A percentile compares a stretch with the other conserved stretches of the same genome.
Conservation (phyloP, 2,329 filamentous ascomycete genomes). For the Aspergillus aculeatinus region DNA sequence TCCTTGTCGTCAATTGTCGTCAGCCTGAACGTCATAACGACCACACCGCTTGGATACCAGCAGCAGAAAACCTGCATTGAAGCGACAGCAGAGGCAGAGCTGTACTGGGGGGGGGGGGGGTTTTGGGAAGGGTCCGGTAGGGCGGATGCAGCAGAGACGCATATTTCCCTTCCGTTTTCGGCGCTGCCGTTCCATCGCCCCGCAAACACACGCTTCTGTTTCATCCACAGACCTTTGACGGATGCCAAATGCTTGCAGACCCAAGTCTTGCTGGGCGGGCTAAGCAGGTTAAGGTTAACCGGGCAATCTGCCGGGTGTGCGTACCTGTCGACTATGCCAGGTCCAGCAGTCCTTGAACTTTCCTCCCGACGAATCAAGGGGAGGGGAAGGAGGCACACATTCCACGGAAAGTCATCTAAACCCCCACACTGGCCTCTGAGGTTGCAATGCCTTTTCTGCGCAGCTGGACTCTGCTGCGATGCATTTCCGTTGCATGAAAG, state of each 20-base stretch:
- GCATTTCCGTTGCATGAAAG: background rate
- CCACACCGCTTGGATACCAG: background rate
- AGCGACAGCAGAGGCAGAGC: background rate
- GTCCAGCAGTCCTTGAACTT: background rate
- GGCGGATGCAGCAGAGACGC: background rate
- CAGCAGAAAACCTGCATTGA: background rate
- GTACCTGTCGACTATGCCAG: background rate
- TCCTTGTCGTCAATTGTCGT: background rate
- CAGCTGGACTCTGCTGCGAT: background rate
- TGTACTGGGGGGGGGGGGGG: background rate
- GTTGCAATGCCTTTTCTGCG: conserved; percentile 1
- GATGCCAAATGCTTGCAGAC: background rate
- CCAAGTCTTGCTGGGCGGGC: background rate
- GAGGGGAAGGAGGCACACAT: conserved; percentile 3
- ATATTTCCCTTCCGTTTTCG: conserved; percentile 6
- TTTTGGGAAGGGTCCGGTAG: background rate
- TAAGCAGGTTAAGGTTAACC: background rate
- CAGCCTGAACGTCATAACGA: background rate
- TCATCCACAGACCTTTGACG: background rate
- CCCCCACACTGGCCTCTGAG: background rate
- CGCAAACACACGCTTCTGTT: background rate
- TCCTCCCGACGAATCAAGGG: background rate
- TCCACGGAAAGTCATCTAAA: conserved; percentile 4
- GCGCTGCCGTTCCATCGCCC: conserved; percentile 19
- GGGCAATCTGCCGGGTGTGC: background rate